A percentile compares a stretch with the other conserved stretches of the same genome.
phyloP scores from a whole-genome alignment of 176 grass and related monocot genomes.

The Neostapfia colusana region DNA sequence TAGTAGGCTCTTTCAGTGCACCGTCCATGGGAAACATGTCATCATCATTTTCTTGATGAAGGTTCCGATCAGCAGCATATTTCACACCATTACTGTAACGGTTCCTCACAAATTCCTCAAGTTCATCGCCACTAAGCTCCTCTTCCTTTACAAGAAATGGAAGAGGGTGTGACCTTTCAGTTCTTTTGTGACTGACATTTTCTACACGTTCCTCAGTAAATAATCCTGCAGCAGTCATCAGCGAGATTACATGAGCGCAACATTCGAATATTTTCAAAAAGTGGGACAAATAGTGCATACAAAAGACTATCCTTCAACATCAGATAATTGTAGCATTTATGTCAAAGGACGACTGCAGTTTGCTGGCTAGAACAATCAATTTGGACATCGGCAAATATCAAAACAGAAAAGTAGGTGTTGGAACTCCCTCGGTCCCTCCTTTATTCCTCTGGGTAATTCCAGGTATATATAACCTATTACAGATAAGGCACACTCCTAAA shows the following conservation, averaged over 20 bases:
- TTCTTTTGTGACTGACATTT: constrained; percentile 39
- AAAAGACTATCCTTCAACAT: background rate
- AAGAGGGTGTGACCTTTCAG: constrained; percentile 64
- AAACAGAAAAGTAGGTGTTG: background rate
- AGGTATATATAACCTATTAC: no score
- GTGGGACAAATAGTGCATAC: background rate
- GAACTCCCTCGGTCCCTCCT: no score
- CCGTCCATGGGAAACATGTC: constrained; percentile 44
- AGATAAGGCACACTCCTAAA: no score
- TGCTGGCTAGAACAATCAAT: background rate
- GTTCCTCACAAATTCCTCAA: constrained; percentile 76
- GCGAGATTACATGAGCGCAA: constrained; percentile 20
- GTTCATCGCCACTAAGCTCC: constrained; percentile 84
- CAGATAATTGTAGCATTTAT: constrained; percentile 10
- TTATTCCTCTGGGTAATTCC: no score
- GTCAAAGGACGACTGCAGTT: background rate
- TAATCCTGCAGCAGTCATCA: constrained; percentile 39
- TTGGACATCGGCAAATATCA: background rate
- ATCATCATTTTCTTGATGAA: constrained; percentile 49
- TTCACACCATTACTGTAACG: constrained; percentile 61
- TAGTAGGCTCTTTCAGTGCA: constrained; percentile 59
- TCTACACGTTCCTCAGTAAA: constrained; percentile 35
- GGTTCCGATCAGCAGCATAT: constrained; percentile 50
- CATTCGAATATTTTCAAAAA: background rate
- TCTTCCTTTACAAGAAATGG: constrained; percentile 96